These are phyloP conservation scores for Diaporthe aspalathi DNA, from an alignment of 2,329 filamentous ascomycete genomes.

Conservation along the genomic window DNA sequence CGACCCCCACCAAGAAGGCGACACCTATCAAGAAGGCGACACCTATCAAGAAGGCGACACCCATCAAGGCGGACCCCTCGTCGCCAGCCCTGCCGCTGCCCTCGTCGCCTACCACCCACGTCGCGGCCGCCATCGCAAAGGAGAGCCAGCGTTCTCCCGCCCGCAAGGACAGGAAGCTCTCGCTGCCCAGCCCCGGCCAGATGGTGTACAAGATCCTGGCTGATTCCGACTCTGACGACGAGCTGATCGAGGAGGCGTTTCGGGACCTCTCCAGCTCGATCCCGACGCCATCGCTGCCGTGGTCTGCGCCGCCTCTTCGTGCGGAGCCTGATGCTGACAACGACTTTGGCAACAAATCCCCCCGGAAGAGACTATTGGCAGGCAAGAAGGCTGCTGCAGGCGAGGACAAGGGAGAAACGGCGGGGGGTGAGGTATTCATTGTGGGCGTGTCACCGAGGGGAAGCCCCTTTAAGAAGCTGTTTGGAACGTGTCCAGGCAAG, in stretches of 20 bases:
- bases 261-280: neutral
- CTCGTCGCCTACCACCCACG: slow-evolving; percentile 32
- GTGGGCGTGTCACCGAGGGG: neutral
- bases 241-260: slow-evolving; percentile 22
- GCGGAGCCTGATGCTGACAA: slow-evolving; percentile 1
- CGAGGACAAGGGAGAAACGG: too few species aligned
- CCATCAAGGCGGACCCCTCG: neutral
- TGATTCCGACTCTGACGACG: slow-evolving; percentile 12
- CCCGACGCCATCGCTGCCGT: slow-evolving; percentile 18
- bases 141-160: neutral
- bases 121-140: slow-evolving; percentile 31
- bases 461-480: neutral
- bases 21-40: too few species aligned
- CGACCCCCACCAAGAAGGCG: slow-evolving; percentile 21
- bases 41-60: too few species aligned
- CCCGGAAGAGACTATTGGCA: too few species aligned
- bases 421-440: too few species aligned
- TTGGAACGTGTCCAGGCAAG: neutral
- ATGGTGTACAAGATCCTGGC: slow-evolving; percentile 6
- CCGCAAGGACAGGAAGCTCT: neutral
- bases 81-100: slow-evolving; percentile 4
- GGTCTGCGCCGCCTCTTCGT: slow-evolving; percentile 33
- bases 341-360: neutral
- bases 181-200: neutral
- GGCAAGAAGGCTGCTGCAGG: neutral